Evolutionary conservation across 257 asterid species (phyloP).

Genomic region (Solanum piurae): DNA sequence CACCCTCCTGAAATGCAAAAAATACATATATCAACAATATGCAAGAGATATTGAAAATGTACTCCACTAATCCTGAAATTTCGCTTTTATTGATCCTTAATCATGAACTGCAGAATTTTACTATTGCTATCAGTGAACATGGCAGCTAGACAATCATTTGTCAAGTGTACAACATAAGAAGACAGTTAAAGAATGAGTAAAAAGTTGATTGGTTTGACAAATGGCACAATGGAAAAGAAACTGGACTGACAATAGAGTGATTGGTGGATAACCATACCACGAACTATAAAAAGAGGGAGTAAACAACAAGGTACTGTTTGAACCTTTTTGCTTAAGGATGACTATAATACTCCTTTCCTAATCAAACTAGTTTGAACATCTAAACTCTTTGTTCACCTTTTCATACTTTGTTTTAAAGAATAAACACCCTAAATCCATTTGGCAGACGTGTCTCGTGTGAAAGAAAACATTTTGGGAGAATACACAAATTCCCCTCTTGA

Average conservation of each 20-base stretch:
- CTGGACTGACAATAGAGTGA: not conserved
- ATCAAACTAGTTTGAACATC: not conserved
- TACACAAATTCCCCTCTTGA: not conserved
- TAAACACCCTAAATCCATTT: not conserved
- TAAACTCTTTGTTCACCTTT: not conserved
- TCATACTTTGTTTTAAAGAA: not conserved
- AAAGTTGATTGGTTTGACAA: not conserved
- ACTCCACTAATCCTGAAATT: not conserved
- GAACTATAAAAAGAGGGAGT: not conserved
- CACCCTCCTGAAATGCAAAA: conserved; percentile 36
- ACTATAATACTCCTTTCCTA: not conserved
- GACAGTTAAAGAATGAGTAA: not conserved
- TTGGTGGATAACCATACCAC: not conserved
- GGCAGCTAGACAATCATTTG: not conserved
- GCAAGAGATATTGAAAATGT: not conserved
- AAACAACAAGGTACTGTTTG: not conserved
- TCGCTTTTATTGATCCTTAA: not conserved
- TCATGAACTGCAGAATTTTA: not conserved
- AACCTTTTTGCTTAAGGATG: not conserved
- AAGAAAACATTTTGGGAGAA: not conserved
- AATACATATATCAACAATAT: not conserved
- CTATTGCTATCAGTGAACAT: not conserved
- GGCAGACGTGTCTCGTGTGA: not conserved
- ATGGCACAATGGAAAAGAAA: not conserved
- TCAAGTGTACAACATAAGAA: not conserved